Percentiles rank a stretch among this genome's conserved stretches.
phyloP scores from a whole-genome alignment of 1,139 yeast genomes.

The Geotrichum siamense region DNA sequence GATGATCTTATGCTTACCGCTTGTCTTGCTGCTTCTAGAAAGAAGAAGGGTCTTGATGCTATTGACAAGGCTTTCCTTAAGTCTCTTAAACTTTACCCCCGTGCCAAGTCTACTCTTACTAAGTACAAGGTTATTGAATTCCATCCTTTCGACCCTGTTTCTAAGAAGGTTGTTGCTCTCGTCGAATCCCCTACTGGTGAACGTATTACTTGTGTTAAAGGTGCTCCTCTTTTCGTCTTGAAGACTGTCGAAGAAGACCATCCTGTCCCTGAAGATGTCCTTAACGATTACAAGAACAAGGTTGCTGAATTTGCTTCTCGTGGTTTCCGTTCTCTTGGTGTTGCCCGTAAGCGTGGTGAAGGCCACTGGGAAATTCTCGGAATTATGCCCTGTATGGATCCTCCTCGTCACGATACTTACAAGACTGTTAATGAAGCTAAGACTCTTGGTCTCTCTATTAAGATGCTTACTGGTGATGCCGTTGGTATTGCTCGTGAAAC shows the following conservation, averaged over 20 bases:
- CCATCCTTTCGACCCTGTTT: conserved; percentile 67
- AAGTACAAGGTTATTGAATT: conserved; percentile 61
- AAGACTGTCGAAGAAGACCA: conserved; percentile 66
- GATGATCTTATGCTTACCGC: conserved; percentile 97
- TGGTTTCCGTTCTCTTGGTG: conserved; percentile 70
- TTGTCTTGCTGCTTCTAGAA: conserved; percentile 96
- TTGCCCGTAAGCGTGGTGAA: conserved; percentile 65
- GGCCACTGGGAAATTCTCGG: conserved; percentile 69
- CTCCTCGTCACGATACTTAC: conserved; percentile 70
- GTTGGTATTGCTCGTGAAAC: conserved; percentile 71
- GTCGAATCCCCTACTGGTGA: conserved; percentile 65
- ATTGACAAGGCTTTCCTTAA: conserved; percentile 82
- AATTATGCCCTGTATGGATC: conserved; percentile 69
- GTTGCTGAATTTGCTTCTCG: conserved; percentile 67
- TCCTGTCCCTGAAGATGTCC: conserved; percentile 56
- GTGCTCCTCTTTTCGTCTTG: conserved; percentile 65
- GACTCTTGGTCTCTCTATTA: conserved; percentile 56
- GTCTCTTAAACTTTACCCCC: conserved; percentile 59
- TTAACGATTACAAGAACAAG: conserved; percentile 59
- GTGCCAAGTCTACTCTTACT: conserved; percentile 50
- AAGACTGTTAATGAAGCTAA: conserved; percentile 61
- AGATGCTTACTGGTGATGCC: conserved; percentile 72
- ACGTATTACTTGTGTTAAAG: conserved; percentile 61
- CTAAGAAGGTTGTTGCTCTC: conserved; percentile 63
- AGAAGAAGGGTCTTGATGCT: conserved; percentile 98